A percentile compares a stretch with the other conserved stretches of the same genome.
phyloP scores from a whole-genome alignment of 2,329 filamentous ascomycete species.

The Aspergillus flavus region DNA sequence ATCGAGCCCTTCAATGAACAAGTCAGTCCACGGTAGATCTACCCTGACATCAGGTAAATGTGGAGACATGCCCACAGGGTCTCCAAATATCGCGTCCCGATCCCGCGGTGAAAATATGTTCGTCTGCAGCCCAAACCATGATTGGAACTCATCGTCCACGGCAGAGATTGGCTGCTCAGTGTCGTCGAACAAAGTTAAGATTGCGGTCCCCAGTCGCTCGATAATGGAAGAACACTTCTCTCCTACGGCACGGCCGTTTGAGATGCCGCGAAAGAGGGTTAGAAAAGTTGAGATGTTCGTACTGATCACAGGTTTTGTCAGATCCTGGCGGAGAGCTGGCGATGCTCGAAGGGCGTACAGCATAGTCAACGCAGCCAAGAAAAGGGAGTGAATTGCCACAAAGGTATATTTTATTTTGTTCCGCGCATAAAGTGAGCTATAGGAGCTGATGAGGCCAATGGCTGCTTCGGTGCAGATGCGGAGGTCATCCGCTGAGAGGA shows the following conservation, averaged over 20 bases:
- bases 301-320: conserved; percentile 13
- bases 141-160: conserved; percentile 27
- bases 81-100: background rate
- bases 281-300: conserved; percentile 17
- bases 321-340: conserved; percentile 14
- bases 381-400: conserved; percentile 28
- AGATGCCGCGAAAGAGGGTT: conserved; percentile 14
- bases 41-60: conserved; percentile 13
- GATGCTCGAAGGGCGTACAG: conserved; percentile 29
- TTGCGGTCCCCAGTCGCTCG: conserved; percentile 20
- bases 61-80: background rate
- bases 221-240: conserved; percentile 22
- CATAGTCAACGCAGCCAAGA: conserved; percentile 34
- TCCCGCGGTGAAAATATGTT: conserved; percentile 8
- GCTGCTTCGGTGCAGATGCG: conserved; percentile 14
- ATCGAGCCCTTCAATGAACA: conserved; percentile 15
- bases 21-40: conserved; percentile 17
- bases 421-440: conserved; percentile 26
- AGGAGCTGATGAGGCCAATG: conserved; percentile 16
- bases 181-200: conserved; percentile 21
- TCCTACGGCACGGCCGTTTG: conserved; percentile 20
- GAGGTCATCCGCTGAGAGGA: conserved; percentile 13
- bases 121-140: conserved; percentile 27
- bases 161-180: conserved; percentile 9
- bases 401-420: conserved; percentile 33